phyloP scores from a whole-genome alignment of 2,329 filamentous ascomycete species.

The Lachnellula occidentalis region DNA sequence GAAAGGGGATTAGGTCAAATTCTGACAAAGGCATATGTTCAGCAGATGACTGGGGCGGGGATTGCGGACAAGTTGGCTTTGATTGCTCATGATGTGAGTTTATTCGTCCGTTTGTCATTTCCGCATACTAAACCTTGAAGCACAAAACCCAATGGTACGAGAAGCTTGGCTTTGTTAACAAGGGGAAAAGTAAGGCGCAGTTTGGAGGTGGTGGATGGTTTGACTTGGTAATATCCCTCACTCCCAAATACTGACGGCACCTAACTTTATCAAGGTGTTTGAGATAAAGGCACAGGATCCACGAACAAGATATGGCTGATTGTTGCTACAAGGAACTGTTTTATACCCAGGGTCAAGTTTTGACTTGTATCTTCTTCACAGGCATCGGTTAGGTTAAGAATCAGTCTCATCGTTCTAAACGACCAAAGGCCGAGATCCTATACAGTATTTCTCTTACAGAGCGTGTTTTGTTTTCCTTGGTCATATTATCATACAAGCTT shows the following conservation, averaged over 20 bases:
- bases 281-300: constrained; percentile 26
- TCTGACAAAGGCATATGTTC: constrained; percentile 70
- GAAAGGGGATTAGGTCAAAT: constrained; percentile 67
- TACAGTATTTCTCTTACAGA: too few relatives aligned
- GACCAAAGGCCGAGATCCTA: background rate
- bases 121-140: constrained; percentile 31
- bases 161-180: constrained; percentile 64
- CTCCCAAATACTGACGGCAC: background rate
- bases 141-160: constrained; percentile 70
- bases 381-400: background rate
- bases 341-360: constrained; percentile 14
- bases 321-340: constrained; percentile 4
- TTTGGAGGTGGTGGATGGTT: constrained; percentile 79
- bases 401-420: background rate
- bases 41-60: constrained; percentile 65
- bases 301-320: constrained; percentile 27
- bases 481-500: too few relatives aligned
- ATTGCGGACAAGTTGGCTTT: constrained; percentile 69
- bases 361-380: constrained; percentile 1
- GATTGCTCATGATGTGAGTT: constrained; percentile 64
- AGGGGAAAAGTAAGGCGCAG: constrained; percentile 61
- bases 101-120: background rate
- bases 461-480: too few relatives aligned
- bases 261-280: constrained; percentile 17
- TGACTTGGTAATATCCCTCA: constrained; percentile 60